A percentile compares a stretch with the other conserved stretches of the same genome.
Conservation (phyloP, 2,329 filamentous ascomycete species). For the Fusarium sp. region DNA sequence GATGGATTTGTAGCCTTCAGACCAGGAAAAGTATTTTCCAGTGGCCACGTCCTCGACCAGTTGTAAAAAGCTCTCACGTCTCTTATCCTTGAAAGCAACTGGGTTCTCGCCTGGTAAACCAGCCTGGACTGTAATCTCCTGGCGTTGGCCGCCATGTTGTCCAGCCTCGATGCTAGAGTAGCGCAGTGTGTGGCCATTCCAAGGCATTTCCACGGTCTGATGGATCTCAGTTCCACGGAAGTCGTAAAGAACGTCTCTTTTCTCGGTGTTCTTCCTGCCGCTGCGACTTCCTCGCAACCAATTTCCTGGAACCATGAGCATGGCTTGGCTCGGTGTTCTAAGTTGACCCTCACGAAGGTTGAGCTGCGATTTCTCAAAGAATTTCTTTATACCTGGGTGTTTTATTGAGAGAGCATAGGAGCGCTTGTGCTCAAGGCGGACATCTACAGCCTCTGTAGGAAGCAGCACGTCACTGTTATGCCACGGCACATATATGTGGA, state of each 20-base stretch:
- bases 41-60: slow-evolving; percentile 44
- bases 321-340: slow-evolving; percentile 48
- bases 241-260: slow-evolving; percentile 44
- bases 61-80: slow-evolving; percentile 37
- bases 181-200: slow-evolving; percentile 55
- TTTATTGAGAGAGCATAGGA: slow-evolving; percentile 52
- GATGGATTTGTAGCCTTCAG: slow-evolving; percentile 44
- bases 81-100: background rate
- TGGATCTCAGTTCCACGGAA: slow-evolving; percentile 65
- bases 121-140: slow-evolving; percentile 56
- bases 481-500: slow-evolving; percentile 44
- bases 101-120: background rate
- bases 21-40: slow-evolving; percentile 49
- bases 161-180: slow-evolving; percentile 64
- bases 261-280: background rate
- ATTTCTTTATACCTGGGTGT: slow-evolving; percentile 50
- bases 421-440: slow-evolving; percentile 53
- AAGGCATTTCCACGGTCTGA: slow-evolving; percentile 54
- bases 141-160: slow-evolving; percentile 59
- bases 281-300: background rate
- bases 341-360: slow-evolving; percentile 55
- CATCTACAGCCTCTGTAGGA: slow-evolving; percentile 57
- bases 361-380: slow-evolving; percentile 57
- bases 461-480: slow-evolving; percentile 55
- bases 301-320: slow-evolving; percentile 16